A percentile compares a stretch with the other conserved stretches of the same genome.
phyloP scores from a whole-genome alignment of 2,329 filamentous ascomycete genomes.

The Curvularia lunata region DNA sequence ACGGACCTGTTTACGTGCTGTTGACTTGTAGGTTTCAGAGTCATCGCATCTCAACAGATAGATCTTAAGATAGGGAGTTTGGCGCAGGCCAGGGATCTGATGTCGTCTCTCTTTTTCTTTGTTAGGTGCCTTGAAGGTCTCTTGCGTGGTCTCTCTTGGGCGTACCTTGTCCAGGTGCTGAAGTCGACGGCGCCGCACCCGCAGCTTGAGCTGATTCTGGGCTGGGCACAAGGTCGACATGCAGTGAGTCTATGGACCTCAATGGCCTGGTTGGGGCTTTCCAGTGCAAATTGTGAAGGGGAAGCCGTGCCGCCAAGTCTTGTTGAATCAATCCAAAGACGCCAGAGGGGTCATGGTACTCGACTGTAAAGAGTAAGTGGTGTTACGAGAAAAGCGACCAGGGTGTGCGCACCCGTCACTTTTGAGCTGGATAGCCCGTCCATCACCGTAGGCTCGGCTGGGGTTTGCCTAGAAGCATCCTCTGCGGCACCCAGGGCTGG shows the following conservation, averaged over 20 bases:
- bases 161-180: conserved; percentile 29
- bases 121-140: conserved; percentile 31
- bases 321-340: conserved; percentile 83
- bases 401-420: conserved; percentile 54
- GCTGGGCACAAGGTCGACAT: conserved; percentile 81
- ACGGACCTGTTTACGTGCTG: conserved; percentile 76
- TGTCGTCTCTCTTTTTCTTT: conserved; percentile 70
- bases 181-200: conserved; percentile 36
- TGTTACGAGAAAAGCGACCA: conserved; percentile 7
- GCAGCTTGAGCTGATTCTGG: conserved; percentile 51
- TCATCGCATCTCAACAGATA: conserved; percentile 92
- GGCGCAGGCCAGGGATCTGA: conserved; percentile 91
- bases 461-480: conserved; percentile 41
- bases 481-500: conserved; percentile 47
- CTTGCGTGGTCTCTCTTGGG: conserved; percentile 32
- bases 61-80: conserved; percentile 92
- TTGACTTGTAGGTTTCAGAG: conserved; percentile 88
- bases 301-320: conserved; percentile 77
- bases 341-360: conserved; percentile 93
- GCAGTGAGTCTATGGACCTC: conserved; percentile 90
- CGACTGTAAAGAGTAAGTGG: conserved; percentile 65
- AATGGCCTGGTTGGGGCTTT: conserved; percentile 91
- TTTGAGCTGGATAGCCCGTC: conserved; percentile 56
- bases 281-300: conserved; percentile 93
- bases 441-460: conserved; percentile 45